A percentile compares a stretch with the other conserved stretches of the same genome.
Conservation (phyloP, 495 filamentous ascomycete species). For the Penicillium waksmanii region DNA sequence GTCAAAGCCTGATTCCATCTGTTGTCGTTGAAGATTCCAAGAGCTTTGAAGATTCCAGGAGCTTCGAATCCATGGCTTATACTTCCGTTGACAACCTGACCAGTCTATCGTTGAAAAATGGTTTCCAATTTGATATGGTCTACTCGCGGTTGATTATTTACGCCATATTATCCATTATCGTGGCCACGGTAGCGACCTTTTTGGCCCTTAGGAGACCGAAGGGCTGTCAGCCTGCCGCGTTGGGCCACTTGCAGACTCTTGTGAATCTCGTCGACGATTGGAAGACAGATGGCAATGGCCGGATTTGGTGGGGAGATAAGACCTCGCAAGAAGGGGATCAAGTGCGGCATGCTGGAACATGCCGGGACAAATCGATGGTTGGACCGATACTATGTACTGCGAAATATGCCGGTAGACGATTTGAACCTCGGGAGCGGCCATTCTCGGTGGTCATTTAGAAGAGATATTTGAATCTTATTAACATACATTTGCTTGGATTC, state of each 20-base stretch:
- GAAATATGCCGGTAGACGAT: conserved; percentile 8
- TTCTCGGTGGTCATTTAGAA: too few species aligned
- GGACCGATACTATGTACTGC: conserved; percentile 10
- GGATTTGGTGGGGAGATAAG: conserved; percentile 52
- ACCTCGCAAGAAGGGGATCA: background rate
- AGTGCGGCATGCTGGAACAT: conserved; percentile 23
- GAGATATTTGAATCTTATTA: too few species aligned
- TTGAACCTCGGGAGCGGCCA: too few species aligned
- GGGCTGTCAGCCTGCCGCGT: conserved; percentile 46
- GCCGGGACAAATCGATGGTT: conserved; percentile 2
- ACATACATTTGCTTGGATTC: too few species aligned
- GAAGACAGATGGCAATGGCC: conserved; percentile 27
- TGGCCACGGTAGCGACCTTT: conserved; percentile 40
- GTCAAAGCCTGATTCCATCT: conserved; percentile 27
- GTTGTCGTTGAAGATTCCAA: conserved; percentile 9
- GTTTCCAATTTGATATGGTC: conserved; percentile 40
- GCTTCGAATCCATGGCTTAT: background rate
- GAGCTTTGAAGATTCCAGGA: background rate
- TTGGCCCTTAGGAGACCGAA: conserved; percentile 37
- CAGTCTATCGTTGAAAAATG: conserved; percentile 31
- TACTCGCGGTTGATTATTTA: conserved; percentile 30
- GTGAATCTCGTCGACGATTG: conserved; percentile 51
- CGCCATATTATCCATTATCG: background rate
- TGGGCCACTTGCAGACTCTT: conserved; percentile 50
- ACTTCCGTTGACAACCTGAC: background rate